phyloP scores from a whole-genome alignment of 805 yeast genomes.

The Barnettozyma siamensis region DNA sequence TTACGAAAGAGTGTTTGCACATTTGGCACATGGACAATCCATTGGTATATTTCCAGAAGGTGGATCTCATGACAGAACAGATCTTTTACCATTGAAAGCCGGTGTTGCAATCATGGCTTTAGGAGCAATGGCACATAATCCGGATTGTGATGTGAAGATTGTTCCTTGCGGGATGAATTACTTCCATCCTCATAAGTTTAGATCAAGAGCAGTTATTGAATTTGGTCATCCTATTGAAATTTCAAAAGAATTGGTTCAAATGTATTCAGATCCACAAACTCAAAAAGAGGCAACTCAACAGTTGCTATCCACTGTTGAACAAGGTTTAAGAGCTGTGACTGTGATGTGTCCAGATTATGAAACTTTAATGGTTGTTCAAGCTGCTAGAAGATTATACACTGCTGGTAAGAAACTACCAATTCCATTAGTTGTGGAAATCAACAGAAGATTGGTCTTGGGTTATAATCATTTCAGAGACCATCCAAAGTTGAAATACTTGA shows the following conservation, averaged over 20 bases:
- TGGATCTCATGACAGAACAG: too few relatives aligned
- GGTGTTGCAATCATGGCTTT: too few relatives aligned
- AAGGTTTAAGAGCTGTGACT: constrained; percentile 82
- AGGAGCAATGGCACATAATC: constrained; percentile 81
- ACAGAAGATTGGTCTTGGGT: constrained; percentile 79
- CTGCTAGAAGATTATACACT: constrained; percentile 84
- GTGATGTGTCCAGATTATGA: constrained; percentile 92
- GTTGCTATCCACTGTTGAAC: constrained; percentile 64
- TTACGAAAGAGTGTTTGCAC: constrained; percentile 79
- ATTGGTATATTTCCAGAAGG: constrained; percentile 96
- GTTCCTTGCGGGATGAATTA: constrained; percentile 98
- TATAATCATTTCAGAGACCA: constrained; percentile 69
- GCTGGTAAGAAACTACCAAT: constrained; percentile 72
- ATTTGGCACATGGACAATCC: constrained; percentile 72
- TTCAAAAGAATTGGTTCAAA: constrained; percentile 50
- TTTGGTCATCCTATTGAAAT: constrained; percentile 86
- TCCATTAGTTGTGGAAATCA: constrained; percentile 84
- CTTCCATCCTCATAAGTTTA: constrained; percentile 91
- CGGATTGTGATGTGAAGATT: constrained; percentile 71
- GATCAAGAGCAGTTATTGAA: constrained; percentile 93
- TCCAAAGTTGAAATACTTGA: constrained; percentile 57
- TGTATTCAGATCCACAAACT: constrained; percentile 55
- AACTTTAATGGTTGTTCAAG: constrained; percentile 90
- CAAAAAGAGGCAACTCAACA: constrained; percentile 70
- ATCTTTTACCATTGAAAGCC: too few relatives aligned